Evolutionary conservation across 805 yeast species (phyloP), one percentile per base, ranked within the genome.

Genomic region (Wickerhamomyces rabaulensis): DNA sequence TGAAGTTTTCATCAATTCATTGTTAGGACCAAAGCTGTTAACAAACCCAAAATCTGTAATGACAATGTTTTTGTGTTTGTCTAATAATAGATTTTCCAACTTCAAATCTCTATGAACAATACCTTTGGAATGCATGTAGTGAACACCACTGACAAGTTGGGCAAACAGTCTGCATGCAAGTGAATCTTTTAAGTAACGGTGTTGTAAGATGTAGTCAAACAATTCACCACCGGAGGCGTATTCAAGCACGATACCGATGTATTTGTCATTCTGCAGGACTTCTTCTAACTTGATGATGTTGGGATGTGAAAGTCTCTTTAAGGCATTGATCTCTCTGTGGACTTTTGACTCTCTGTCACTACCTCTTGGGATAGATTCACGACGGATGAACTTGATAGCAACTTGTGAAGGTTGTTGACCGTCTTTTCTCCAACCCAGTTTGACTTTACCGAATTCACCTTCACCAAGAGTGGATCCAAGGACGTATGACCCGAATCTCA

Each of bases 361-460:
- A 48, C 89, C 90, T 53, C 86, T 83, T 44, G 90, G 84, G n/a
- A 94, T 84, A 12, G 89, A 80, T 49, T 90, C 96, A 57, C 96
- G 76, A 58, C 91, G 81, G 48, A 94, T 89, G 51, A 94, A 78
- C 62, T 94, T 94, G 58, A 94, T 90, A 41, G 99, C 99, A 10
- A 89, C 96, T 67, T 90, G 95, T 35, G 84, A 55, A 3, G 64
- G 63, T 49, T 80, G 79, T 60, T 79, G 69, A 17, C 89, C 90
- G 57, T 82, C 91, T 63, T 87, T 87, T 50, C 95, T 75, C 97
- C 97, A 92, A 13, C 97, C 98, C 20, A 94, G 73, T 64, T 92
- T 94, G 48, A 94, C 99, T 66, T 94, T 92, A 49, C 99, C 99
- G 66, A 94, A 94, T 63, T 94, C 99, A 42, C 99, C 99, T 68